A percentile compares a stretch with the other conserved stretches of the same genome.
These are phyloP conservation scores for Anthracocystis setariae DNA, from an alignment of 1,284 basidiomycete genomes.

Conservation along the genomic window DNA sequence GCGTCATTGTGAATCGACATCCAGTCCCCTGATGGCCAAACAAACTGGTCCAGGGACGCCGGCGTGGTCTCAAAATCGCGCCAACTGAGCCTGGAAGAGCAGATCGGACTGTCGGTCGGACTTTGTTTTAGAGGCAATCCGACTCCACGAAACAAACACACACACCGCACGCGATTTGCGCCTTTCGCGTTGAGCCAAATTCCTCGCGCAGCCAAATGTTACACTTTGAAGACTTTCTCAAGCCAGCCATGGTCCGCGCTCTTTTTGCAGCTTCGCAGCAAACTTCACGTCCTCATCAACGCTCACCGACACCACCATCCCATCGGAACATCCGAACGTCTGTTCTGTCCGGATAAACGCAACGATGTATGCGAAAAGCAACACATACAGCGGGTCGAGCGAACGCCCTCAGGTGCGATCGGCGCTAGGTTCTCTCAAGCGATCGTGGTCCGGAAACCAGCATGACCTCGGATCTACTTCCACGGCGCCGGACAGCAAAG, in stretches of 20 bases:
- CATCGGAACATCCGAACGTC: too few species aligned
- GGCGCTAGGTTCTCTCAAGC: conserved; percentile 41
- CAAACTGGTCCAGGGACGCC: too few species aligned
- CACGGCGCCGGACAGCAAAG: conserved; percentile 2
- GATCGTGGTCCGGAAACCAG: conserved; percentile 52
- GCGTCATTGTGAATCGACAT: too few species aligned
- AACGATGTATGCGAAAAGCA: conserved; percentile 26
- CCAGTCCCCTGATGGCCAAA: too few species aligned
- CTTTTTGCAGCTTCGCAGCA: conserved; percentile 1
- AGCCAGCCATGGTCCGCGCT: neutral
- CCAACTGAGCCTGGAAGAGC: too few species aligned
- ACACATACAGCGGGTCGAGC: conserved; percentile 13
- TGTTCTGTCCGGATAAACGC: too few species aligned
- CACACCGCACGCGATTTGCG: neutral
- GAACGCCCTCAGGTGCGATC: conserved; percentile 33
- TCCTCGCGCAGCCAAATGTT: conserved; percentile 1
- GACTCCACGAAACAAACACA: conserved; percentile 13
- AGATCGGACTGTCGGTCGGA: neutral
- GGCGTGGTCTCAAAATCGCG: too few species aligned
- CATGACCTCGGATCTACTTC: conserved; percentile 43
- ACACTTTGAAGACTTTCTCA: neutral
- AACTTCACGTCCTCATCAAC: neutral
- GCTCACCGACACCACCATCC: conserved; percentile 8
- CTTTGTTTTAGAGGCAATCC: neutral
- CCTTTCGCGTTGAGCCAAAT: conserved; percentile 26